Conservation (phyloP, 2,329 filamentous ascomycete genomes). For the Neocucurbitaria cava region DNA sequence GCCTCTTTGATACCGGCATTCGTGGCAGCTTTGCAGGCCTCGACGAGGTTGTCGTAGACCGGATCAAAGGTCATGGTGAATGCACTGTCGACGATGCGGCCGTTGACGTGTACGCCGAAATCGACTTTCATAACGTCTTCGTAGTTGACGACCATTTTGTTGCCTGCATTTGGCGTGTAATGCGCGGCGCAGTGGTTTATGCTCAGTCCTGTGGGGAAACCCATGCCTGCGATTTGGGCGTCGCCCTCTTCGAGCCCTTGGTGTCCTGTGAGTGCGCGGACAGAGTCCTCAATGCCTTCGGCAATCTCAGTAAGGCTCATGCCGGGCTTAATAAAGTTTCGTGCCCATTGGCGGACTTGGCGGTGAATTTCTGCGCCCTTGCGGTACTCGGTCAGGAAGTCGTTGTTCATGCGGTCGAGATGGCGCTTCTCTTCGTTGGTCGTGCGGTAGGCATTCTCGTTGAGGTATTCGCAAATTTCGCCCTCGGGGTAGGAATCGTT, state of each 20-base stretch:
- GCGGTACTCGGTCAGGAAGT: slow-evolving; percentile 82
- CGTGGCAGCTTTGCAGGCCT: slow-evolving; percentile 71
- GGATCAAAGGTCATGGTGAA: slow-evolving; percentile 74
- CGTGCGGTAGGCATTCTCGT: slow-evolving; percentile 80
- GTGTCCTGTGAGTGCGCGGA: slow-evolving; percentile 78
- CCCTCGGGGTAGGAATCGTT: slow-evolving; percentile 76
- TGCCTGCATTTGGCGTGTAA: slow-evolving; percentile 86
- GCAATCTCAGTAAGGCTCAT: slow-evolving; percentile 82
- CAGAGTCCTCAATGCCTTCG: slow-evolving; percentile 84
- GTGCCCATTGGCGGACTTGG: slow-evolving; percentile 83
- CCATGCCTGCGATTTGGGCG: slow-evolving; percentile 79
- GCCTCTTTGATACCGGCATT: slow-evolving; percentile 84
- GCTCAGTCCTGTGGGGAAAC: slow-evolving; percentile 84
- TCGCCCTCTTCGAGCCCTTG: slow-evolving; percentile 79
- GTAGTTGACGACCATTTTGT: slow-evolving; percentile 73
- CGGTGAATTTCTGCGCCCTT: slow-evolving; percentile 88
- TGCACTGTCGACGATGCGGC: slow-evolving; percentile 73
- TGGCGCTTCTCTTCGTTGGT: slow-evolving; percentile 86
- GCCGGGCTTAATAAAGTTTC: slow-evolving; percentile 81
- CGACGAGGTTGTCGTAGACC: slow-evolving; percentile 71
- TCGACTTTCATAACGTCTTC: slow-evolving; percentile 77
- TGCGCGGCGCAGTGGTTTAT: slow-evolving; percentile 87
- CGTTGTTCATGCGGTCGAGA: slow-evolving; percentile 78
- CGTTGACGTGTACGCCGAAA: slow-evolving; percentile 75
- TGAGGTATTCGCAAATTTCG: slow-evolving; percentile 77